phyloP scores from a whole-genome alignment of 441 rosid genomes.

The Pelargonium cotyledonis region DNA sequence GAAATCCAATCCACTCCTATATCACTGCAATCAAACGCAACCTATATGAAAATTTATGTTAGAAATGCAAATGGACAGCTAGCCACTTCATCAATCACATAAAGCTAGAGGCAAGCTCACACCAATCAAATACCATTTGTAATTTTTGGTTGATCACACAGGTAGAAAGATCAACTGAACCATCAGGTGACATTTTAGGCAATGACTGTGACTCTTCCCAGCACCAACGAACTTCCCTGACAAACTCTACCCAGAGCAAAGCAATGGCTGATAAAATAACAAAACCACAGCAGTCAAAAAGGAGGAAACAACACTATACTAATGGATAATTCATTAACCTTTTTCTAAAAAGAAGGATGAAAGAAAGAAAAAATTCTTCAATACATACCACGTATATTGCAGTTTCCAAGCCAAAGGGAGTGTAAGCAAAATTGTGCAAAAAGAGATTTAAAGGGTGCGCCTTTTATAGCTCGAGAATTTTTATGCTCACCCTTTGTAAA shows the following conservation, averaged over 20 bases:
- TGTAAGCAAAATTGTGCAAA: slow-evolving; percentile 86
- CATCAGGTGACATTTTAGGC: slow-evolving; percentile 62
- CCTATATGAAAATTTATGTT: neutral
- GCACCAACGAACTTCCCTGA: slow-evolving; percentile 94
- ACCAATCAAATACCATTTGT: slow-evolving; percentile 63
- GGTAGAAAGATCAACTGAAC: slow-evolving; percentile 74
- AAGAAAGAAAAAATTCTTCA: slow-evolving; percentile 13
- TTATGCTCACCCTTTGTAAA: slow-evolving; percentile 56
- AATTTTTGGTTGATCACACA: slow-evolving; percentile 91
- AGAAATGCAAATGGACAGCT: slow-evolving; percentile 1
- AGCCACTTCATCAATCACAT: slow-evolving; percentile 2
- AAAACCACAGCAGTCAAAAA: slow-evolving; percentile 21
- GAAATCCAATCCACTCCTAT: no score
- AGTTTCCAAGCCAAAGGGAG: slow-evolving; percentile 84
- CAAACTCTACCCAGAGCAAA: slow-evolving; percentile 90
- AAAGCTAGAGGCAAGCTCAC: neutral
- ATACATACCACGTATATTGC: slow-evolving; percentile 86
- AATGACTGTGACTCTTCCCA: slow-evolving; percentile 96
- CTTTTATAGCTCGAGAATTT: slow-evolving; percentile 78
- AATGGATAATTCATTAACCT: neutral
- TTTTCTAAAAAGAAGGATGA: neutral
- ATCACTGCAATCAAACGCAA: no score
- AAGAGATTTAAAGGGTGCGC: slow-evolving; percentile 75
- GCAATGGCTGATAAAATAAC: slow-evolving; percentile 62
- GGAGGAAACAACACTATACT: slow-evolving; percentile 12